Evolutionary conservation across 176 grass and related monocot species (phyloP).

Genomic region (Hsuehochloa calcarea): DNA sequence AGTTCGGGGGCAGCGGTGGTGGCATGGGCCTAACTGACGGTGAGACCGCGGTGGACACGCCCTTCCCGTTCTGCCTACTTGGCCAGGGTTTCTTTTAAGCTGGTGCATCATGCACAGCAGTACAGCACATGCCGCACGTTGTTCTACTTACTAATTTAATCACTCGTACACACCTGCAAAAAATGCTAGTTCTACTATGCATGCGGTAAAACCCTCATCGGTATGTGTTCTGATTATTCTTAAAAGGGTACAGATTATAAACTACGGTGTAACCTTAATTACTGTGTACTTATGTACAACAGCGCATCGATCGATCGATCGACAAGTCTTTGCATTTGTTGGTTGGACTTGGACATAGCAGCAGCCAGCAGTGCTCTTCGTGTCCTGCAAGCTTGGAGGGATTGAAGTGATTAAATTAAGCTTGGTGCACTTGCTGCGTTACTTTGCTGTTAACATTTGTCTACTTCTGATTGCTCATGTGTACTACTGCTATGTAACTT

Average conservation of each 20-base stretch:
- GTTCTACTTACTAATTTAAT: constrained; percentile 5
- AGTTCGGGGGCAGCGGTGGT: constrained; percentile 12
- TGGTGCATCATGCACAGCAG: background rate
- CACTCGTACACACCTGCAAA: background rate
- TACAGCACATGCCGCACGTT: background rate
- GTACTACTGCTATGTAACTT: background rate
- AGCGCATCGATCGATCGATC: background rate
- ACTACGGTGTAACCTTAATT: background rate
- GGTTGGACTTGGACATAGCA: background rate
- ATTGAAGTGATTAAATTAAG: background rate
- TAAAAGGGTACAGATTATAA: background rate
- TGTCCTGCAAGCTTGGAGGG: constrained; percentile 20
- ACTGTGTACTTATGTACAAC: background rate
- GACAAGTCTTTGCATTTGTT: background rate
- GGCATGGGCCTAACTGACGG: constrained; percentile 17
- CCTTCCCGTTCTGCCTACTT: constrained; percentile 70
- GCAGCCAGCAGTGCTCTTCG: background rate
- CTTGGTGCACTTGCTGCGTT: background rate
- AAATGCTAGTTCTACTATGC: background rate
- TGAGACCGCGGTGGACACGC: constrained; percentile 13
- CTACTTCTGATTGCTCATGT: background rate
- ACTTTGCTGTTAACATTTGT: constrained; percentile 10
- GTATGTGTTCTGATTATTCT: constrained; percentile 1
- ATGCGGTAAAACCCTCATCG: background rate
- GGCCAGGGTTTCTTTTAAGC: constrained; percentile 56